phyloP scores from a whole-genome alignment of 768 basidiomycete genomes.

The Boletus vinaceobasis region DNA sequence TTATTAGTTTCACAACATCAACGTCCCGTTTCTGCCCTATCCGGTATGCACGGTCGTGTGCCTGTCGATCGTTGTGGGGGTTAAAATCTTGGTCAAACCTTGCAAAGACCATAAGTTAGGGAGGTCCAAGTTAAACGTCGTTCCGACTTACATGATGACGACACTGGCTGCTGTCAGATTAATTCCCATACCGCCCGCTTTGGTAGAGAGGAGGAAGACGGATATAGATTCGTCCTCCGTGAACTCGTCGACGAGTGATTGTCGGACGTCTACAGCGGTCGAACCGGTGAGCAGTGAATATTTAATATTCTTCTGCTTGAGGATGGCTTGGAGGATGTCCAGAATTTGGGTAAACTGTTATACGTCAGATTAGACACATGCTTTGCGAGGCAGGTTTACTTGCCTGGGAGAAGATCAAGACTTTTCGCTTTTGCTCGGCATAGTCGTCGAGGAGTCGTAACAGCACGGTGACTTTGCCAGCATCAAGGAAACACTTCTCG shows the following conservation, averaged over 20 bases:
- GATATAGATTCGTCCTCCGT: slow-evolving; percentile 78
- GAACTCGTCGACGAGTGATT: slow-evolving; percentile 93
- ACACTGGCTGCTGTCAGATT: slow-evolving; percentile 95
- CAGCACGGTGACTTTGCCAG: slow-evolving; percentile 82
- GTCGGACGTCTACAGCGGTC: slow-evolving; percentile 90
- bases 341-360: slow-evolving; percentile 90
- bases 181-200: slow-evolving; percentile 95
- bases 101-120: slow-evolving; percentile 10
- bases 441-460: slow-evolving; percentile 70
- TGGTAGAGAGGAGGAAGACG: slow-evolving; percentile 88
- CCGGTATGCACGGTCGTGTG: slow-evolving; percentile 95
- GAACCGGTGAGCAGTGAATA: slow-evolving; percentile 88
- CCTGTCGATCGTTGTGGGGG: slow-evolving; percentile 95
- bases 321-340: slow-evolving; percentile 83
- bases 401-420: slow-evolving; percentile 94
- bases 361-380: not conserved
- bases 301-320: slow-evolving; percentile 67
- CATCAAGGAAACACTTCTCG: slow-evolving; percentile 73
- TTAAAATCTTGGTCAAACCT: slow-evolving; percentile 99
- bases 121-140: not conserved
- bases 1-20: slow-evolving; percentile 91
- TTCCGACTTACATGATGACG: slow-evolving; percentile 74
- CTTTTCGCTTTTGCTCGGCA: slow-evolving; percentile 64
- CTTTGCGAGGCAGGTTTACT: slow-evolving; percentile 13
- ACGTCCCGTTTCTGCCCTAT: slow-evolving; percentile 95